Conservation (phyloP, 2,329 filamentous ascomycete species). For the Aspergillus latus region DNA sequence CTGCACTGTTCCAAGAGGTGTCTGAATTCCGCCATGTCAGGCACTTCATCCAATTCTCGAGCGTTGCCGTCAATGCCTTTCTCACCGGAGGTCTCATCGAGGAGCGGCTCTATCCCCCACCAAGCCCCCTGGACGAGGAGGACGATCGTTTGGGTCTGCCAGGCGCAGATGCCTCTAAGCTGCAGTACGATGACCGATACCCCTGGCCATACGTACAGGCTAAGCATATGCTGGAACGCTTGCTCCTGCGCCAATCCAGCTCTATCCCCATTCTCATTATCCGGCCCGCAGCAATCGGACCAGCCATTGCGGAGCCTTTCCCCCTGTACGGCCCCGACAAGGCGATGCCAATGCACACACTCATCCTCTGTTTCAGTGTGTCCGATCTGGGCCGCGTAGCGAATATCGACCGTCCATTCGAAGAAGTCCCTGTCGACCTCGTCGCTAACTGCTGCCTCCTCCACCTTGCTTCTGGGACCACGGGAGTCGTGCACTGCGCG, state of each 20-base stretch:
- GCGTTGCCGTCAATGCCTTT: conserved; percentile 16
- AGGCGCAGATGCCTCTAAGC: conserved; percentile 6
- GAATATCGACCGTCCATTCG: conserved; percentile 1
- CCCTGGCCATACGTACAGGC: conserved; percentile 19
- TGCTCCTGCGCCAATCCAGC: conserved; percentile 5
- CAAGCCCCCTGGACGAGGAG: neutral
- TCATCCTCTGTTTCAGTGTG: neutral
- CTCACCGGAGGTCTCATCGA: conserved; percentile 10
- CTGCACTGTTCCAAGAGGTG: conserved; percentile 4
- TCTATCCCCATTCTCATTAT: conserved; percentile 16
- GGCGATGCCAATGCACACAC: conserved; percentile 14
- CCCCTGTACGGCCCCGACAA: conserved; percentile 19
- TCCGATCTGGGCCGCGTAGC: neutral
- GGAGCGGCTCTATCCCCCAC: conserved; percentile 9
- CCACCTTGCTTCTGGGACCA: conserved; percentile 16
- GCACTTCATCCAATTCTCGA: conserved; percentile 19
- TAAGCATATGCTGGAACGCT: conserved; percentile 20
- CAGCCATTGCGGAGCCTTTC: conserved; percentile 20
- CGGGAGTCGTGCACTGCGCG: conserved; percentile 18
- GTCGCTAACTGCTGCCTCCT: conserved; percentile 18
- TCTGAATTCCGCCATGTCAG: conserved; percentile 10
- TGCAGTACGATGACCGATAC: conserved; percentile 10
- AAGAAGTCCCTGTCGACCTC: conserved; percentile 24
- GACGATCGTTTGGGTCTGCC: conserved; percentile 13
- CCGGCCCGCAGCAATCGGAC: conserved; percentile 19